A percentile compares a stretch with the other conserved stretches of the same genome.
phyloP scores from a whole-genome alignment of 257 asterid species.

The Solanum chaucha region DNA sequence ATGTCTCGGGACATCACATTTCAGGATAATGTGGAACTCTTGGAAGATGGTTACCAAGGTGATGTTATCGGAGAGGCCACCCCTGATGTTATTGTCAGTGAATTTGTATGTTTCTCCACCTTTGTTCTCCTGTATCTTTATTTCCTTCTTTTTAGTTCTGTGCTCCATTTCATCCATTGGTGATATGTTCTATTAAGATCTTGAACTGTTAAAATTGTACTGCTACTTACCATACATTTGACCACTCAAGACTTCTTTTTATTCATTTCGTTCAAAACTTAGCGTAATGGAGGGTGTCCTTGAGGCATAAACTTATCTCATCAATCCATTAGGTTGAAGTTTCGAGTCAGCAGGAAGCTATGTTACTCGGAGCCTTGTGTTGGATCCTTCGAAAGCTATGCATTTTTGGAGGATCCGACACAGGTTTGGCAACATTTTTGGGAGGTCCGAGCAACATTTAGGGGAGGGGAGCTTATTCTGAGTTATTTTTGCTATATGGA shows the following conservation, averaged over 20 bases:
- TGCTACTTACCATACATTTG: not conserved
- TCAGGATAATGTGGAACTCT: slow-evolving; percentile 59
- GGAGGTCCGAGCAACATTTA: no score
- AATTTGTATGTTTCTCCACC: slow-evolving; percentile 54
- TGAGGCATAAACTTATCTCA: not conserved
- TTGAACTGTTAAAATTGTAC: not conserved
- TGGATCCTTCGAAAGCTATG: no score
- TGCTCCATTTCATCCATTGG: not conserved
- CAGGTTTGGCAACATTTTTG: no score
- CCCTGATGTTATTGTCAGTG: slow-evolving; percentile 42
- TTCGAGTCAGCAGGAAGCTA: no score
- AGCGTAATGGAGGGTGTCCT: not conserved
- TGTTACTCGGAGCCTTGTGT: no score
- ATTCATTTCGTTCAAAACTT: not conserved
- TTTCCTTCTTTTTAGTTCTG: not conserved
- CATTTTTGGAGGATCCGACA: no score
- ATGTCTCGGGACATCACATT: not conserved
- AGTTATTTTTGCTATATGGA: no score
- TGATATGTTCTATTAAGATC: not conserved
- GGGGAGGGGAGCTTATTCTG: no score
- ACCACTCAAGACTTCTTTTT: not conserved
- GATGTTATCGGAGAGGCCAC: no score
- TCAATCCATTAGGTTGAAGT: no score
- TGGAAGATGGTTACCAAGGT: slow-evolving; percentile 80
- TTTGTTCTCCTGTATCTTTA: not conserved